phyloP scores from a whole-genome alignment of 352 stramenopile species.

The Hyaloperonospora arabidopsidis region DNA sequence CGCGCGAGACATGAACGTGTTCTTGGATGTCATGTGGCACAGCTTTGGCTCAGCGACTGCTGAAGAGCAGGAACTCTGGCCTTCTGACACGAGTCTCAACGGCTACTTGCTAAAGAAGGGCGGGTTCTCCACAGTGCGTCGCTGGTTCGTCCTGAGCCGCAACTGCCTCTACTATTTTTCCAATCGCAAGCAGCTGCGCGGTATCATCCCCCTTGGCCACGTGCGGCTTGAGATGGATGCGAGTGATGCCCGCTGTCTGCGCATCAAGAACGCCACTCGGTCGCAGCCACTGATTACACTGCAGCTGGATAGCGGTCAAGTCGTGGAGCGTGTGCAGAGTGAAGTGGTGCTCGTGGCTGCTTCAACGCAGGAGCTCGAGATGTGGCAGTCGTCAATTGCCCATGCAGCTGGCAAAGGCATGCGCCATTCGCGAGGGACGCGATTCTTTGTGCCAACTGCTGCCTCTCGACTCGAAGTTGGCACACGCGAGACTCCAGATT shows the following conservation, averaged over 20 bases:
- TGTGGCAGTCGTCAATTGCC: constrained; percentile 83
- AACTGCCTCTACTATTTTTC: constrained; percentile 88
- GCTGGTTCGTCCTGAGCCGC: constrained; percentile 83
- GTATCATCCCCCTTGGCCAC: constrained; percentile 79
- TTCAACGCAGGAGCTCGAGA: constrained; percentile 72
- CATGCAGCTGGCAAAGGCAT: constrained; percentile 74
- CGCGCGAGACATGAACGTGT: constrained; percentile 82
- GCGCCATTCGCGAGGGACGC: constrained; percentile 70
- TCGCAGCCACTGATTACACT: constrained; percentile 64
- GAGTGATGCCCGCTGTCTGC: constrained; percentile 43
- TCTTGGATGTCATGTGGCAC: constrained; percentile 84
- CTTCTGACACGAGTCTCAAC: constrained; percentile 83
- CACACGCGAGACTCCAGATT: constrained; percentile 67
- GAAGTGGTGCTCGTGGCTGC: constrained; percentile 71
- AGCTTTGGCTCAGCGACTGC: constrained; percentile 75
- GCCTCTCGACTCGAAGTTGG: constrained; percentile 78
- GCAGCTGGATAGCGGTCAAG: constrained; percentile 76
- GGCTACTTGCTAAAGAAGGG: constrained; percentile 79
- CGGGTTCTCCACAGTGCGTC: constrained; percentile 68
- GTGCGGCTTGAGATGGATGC: constrained; percentile 65
- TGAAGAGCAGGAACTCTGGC: constrained; percentile 83
- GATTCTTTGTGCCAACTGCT: constrained; percentile 77
- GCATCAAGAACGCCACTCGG: constrained; percentile 56
- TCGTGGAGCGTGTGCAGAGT: constrained; percentile 68
- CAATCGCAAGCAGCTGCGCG: constrained; percentile 65